phyloP scores from a whole-genome alignment of 139 green algal species.

The Microglena sp. region DNA sequence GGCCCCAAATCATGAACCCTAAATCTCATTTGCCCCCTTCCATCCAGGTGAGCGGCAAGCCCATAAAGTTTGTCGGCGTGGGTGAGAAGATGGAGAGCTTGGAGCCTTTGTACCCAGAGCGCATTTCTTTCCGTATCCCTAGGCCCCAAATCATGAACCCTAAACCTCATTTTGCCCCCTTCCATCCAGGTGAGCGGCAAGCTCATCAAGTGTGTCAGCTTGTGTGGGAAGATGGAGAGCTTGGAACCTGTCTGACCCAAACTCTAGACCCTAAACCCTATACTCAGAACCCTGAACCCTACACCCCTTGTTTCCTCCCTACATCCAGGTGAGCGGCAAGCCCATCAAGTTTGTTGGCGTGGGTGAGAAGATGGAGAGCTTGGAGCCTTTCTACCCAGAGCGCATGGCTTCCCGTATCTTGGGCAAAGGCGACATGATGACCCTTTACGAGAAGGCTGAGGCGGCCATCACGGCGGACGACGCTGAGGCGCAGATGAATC shows the following conservation, averaged over 20 bases:
- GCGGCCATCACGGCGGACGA: constrained; percentile 77
- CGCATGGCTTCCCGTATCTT: constrained; percentile 90
- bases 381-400: constrained; percentile 98
- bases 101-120: constrained; percentile 96
- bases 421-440: constrained; percentile 95
- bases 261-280: too few species aligned
- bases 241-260: too few species aligned
- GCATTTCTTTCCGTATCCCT: constrained; percentile 91
- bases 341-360: constrained; percentile 98
- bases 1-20: too few species aligned
- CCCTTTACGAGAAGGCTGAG: constrained; percentile 88
- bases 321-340: constrained; percentile 70
- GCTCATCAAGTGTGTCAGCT: too few species aligned
- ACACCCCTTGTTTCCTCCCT: too few species aligned
- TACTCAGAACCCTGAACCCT: neutral
- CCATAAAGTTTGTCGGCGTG: constrained; percentile 96
- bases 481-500: constrained; percentile 55
- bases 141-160: too few species aligned
- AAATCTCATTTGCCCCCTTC: too few species aligned
- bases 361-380: constrained; percentile 90
- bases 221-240: too few species aligned
- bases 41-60: constrained; percentile 71
- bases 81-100: constrained; percentile 92
- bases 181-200: too few species aligned
- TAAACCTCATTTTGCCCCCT: too few species aligned